phyloP scores from a whole-genome alignment of 805 yeast species.

The Kodamaea jinghongensis region DNA sequence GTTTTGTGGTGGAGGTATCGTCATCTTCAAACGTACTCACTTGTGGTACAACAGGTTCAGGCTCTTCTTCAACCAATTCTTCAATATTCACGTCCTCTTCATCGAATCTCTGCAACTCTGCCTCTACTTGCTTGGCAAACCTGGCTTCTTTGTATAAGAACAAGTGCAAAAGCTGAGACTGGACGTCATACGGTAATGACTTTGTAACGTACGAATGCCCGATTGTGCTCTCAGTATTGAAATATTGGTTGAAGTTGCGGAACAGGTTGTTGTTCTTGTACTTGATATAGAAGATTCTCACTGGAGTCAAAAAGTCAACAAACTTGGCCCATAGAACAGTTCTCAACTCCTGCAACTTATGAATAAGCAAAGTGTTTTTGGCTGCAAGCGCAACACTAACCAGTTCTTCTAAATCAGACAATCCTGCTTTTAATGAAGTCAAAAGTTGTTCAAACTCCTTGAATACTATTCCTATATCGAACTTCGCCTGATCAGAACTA shows the following conservation, averaged over 20 bases:
- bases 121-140: constrained; percentile 33
- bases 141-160: constrained; percentile 51
- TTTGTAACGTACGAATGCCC: constrained; percentile 18
- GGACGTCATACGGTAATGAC: constrained; percentile 26
- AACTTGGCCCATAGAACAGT: constrained; percentile 23
- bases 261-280: constrained; percentile 19
- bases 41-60: constrained; percentile 8
- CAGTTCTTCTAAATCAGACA: constrained; percentile 4
- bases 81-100: constrained; percentile 48
- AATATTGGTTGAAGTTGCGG: constrained; percentile 33
- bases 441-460: constrained; percentile 18
- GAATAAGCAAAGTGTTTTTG: constrained; percentile 12
- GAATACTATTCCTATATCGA: constrained; percentile 24
- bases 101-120: constrained; percentile 49
- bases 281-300: constrained; percentile 34
- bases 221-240: constrained; percentile 18
- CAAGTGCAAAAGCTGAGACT: constrained; percentile 34
- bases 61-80: constrained; percentile 17
- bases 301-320: constrained; percentile 32
- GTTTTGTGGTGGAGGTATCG: background rate
- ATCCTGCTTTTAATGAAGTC: constrained; percentile 5
- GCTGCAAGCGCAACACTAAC: constrained; percentile 6
- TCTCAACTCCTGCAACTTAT: constrained; percentile 23
- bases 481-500: constrained; percentile 17
- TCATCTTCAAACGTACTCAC: constrained; percentile 8